Base-by-base conservation (phyloP, 192 early-diverging fungal species). In the Rhizoclosmatium globosum region DNA sequence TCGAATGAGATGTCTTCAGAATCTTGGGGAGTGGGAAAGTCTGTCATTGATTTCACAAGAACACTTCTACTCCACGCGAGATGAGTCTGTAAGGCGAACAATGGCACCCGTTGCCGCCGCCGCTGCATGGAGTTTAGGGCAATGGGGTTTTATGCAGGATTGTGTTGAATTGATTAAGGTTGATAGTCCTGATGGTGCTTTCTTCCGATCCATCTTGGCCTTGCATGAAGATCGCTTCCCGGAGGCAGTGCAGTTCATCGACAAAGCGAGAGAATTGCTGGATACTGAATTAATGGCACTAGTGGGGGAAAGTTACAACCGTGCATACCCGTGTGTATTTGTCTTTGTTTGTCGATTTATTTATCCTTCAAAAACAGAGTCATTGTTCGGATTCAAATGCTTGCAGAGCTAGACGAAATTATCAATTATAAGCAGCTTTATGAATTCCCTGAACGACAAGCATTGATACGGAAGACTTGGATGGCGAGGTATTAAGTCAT, bases 321-420 rank as follows among this genome's bases (percentile, higher is more conserved):
- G 97, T 47, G 94, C 95, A 0, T 99, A 99, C 79, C 85, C 87
- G 78, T 92, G 83, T 64, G 84, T 81, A 31, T 65, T 60, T 11
- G 7, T 62, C 31, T 38, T 46, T 39, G n/a, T 15, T 42, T 62
- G 72, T 64, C 39, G 15, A 41, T 68, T 9, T 70, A 7, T 1
- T 23, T 42, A n/a, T 48, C 41, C 13, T 6, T 59, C 21, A 57
- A 42, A 39, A 47, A 7, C 21, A 89, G 88, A 61, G 86, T 91
- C 46, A 91, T 98, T 4, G 95, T 99, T 15, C 92, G 95, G 53
- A 94, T 96, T 59, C 98, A 99, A 84, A 94, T 99, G 97, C 91
- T 99, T 76, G 94, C 95, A 0, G 98, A 99, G 82, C 82, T 99
- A 65, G 98, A 99, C 81, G 98, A 99, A 82, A 95, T 97, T 61